Conservation (phyloP, 768 basidiomycete genomes). For the Trametopsis cervina region DNA sequence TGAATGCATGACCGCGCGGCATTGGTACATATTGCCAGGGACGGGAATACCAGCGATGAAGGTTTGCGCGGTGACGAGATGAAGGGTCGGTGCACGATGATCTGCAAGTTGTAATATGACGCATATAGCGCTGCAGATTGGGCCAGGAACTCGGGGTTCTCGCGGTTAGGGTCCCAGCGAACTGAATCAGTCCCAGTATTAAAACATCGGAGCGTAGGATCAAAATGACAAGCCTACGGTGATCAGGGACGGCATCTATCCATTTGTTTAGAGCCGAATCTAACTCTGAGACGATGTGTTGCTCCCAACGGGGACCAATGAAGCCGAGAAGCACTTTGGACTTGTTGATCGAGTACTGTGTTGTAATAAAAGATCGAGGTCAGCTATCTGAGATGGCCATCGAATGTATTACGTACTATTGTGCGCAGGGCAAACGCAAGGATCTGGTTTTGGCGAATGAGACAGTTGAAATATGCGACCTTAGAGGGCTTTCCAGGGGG, state of each 20-base stretch:
- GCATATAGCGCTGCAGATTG: slow-evolving; percentile 55
- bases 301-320: slow-evolving; percentile 45
- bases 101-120: slow-evolving; percentile 51
- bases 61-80: slow-evolving; percentile 37
- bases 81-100: slow-evolving; percentile 47
- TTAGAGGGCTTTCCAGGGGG: slow-evolving; percentile 51
- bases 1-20: slow-evolving; percentile 43
- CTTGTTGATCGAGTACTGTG: slow-evolving; percentile 68
- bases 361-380: not conserved
- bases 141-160: slow-evolving; percentile 36
- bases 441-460: slow-evolving; percentile 62
- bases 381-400: slow-evolving; percentile 6
- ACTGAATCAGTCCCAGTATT: slow-evolving; percentile 16
- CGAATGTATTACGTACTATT: slow-evolving; percentile 39
- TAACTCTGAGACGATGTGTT: slow-evolving; percentile 57
- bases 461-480: slow-evolving; percentile 55
- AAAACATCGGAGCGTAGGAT: not conserved
- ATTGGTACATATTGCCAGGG: slow-evolving; percentile 50
- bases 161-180: slow-evolving; percentile 38
- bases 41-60: slow-evolving; percentile 36
- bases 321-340: slow-evolving; percentile 47
- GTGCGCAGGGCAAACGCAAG: slow-evolving; percentile 63
- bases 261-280: slow-evolving; percentile 68
- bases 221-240: slow-evolving; percentile 32
- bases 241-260: slow-evolving; percentile 60